phyloP scores from a whole-genome alignment of 1,284 basidiomycete species.

The Cutaneotrichosporon sp. region DNA sequence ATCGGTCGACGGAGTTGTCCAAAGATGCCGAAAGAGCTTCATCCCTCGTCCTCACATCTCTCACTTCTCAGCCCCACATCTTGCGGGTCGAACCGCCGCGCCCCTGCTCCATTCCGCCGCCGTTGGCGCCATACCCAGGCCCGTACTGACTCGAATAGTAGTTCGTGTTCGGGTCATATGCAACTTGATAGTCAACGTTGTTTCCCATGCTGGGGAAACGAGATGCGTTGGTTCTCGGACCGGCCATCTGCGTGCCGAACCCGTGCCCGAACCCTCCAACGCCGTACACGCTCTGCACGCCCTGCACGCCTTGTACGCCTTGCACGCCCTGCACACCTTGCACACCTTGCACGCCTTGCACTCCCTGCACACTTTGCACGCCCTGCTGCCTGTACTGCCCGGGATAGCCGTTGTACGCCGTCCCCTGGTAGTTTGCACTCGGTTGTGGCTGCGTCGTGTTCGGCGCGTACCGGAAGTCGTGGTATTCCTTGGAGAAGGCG shows the following conservation, averaged over 20 bases:
- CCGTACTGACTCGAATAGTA: not conserved
- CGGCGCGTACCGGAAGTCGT: constrained; percentile 7
- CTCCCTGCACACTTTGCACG: no score
- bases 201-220: constrained; percentile 4
- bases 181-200: not conserved
- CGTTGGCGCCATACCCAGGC: not conserved
- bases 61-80: no score
- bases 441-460: not conserved
- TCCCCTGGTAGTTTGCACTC: constrained; percentile 2
- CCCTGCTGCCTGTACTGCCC: no score
- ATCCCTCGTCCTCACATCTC: no score
- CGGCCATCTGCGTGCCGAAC: constrained; percentile 20
- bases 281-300: constrained; percentile 3
- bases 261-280: constrained; percentile 14
- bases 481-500: constrained; percentile 11
- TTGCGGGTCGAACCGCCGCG: not conserved
- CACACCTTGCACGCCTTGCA: no score
- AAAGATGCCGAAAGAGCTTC: no score
- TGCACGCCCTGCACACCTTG: no score
- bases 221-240: not conserved
- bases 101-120: not conserved
- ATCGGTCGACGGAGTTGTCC: no score
- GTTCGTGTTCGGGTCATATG: not conserved
- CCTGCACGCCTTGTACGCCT: no score
- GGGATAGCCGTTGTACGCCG: constrained; percentile 9